These are phyloP conservation scores for Dactylellina leptospora DNA, from an alignment of 2,329 filamentous ascomycete species.

Conservation along the genomic window DNA sequence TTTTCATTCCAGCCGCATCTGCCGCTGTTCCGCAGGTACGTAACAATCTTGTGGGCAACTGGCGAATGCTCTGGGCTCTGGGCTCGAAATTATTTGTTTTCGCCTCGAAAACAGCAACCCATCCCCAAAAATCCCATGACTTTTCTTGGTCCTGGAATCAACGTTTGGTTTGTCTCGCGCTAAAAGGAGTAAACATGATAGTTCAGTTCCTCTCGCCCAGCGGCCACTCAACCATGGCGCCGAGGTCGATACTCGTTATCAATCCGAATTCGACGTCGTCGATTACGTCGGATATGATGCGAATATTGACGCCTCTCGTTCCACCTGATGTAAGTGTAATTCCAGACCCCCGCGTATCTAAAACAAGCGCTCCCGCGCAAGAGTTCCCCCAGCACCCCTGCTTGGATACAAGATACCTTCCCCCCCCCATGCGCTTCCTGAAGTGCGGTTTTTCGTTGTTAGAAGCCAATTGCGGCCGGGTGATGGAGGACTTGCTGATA, in stretches of 20 bases:
- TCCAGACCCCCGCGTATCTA: constrained; percentile 28
- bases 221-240: constrained; percentile 52
- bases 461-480: too few relatives aligned
- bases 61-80: background rate
- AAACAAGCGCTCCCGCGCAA: too few relatives aligned
- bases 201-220: constrained; percentile 51
- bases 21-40: constrained; percentile 45
- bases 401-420: too few relatives aligned
- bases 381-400: too few relatives aligned
- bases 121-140: constrained; percentile 37
- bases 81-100: constrained; percentile 25
- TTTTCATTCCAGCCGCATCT: constrained; percentile 39
- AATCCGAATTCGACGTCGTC: constrained; percentile 79
- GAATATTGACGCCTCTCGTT: constrained; percentile 62
- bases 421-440: too few relatives aligned
- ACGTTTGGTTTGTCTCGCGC: constrained; percentile 46
- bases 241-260: constrained; percentile 71
- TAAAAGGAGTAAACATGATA: constrained; percentile 52
- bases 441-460: too few relatives aligned
- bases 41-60: constrained; percentile 19
- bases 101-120: constrained; percentile 26
- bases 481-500: too few relatives aligned
- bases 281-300: constrained; percentile 75
- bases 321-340: constrained; percentile 61
- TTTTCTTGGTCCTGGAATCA: constrained; percentile 29